These are phyloP conservation scores for Coleophoma eucalyptorum DNA, from an alignment of 2,329 filamentous ascomycete species.

Conservation along the genomic window DNA sequence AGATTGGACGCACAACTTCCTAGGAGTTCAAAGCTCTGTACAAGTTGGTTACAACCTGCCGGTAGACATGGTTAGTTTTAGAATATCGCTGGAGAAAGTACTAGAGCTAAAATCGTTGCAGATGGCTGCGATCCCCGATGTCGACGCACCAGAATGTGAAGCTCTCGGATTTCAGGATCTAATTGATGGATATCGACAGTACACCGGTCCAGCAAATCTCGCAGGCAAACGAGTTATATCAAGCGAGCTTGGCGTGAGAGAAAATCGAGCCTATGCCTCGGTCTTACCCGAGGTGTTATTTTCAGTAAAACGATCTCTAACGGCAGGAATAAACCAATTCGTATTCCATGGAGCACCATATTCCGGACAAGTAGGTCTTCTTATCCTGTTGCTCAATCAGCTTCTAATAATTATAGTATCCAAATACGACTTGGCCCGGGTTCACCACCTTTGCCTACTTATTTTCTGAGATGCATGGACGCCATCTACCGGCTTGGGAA, in stretches of 20 bases:
- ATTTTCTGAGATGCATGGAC: slow-evolving; percentile 35
- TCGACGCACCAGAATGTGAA: slow-evolving; percentile 38
- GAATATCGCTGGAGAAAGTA: no score
- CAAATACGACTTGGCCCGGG: slow-evolving; percentile 44
- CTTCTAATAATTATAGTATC: no score
- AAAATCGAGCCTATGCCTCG: slow-evolving; percentile 19
- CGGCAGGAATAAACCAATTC: slow-evolving; percentile 37
- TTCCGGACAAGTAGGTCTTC: no score
- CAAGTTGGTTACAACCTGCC: slow-evolving; percentile 32
- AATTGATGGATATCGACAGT: slow-evolving; percentile 36
- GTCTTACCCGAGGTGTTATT: slow-evolving; percentile 26
- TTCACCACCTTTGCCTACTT: slow-evolving; percentile 38
- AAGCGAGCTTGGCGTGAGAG: slow-evolving; percentile 30
- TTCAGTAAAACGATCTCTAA: slow-evolving; percentile 33
- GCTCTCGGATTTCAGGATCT: slow-evolving; percentile 30
- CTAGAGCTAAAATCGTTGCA: no score
- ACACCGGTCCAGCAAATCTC: slow-evolving; percentile 33
- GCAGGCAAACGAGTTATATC: slow-evolving; percentile 34
- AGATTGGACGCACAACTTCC: slow-evolving; percentile 23
- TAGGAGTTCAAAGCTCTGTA: slow-evolving; percentile 20
- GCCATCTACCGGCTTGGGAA: slow-evolving; percentile 36
- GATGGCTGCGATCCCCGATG: slow-evolving; percentile 26
- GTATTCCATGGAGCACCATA: slow-evolving; percentile 41
- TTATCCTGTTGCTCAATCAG: no score
- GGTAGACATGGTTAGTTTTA: slow-evolving; percentile 34